Conservation (phyloP, 2,329 filamentous ascomycete species). For the Byssochlamys sp. region DNA sequence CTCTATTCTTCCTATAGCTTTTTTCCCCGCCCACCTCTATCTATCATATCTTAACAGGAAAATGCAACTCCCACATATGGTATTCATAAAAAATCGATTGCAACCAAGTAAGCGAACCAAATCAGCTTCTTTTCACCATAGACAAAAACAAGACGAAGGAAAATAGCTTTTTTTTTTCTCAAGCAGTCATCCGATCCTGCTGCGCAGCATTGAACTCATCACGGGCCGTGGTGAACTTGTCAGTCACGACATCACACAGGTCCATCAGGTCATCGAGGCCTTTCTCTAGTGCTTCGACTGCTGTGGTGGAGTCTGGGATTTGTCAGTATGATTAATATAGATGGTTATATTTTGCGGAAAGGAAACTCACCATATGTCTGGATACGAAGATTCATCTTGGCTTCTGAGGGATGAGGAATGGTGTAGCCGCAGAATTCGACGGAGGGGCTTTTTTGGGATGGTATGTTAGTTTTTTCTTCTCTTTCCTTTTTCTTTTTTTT, state of each 20-base stretch:
- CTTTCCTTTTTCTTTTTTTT: neutral
- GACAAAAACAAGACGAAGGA: neutral
- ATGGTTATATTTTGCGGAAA: neutral
- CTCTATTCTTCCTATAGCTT: neutral
- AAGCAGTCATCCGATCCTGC: constrained; percentile 26
- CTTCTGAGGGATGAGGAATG: constrained; percentile 90
- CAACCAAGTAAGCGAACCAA: neutral
- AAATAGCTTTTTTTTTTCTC: constrained; percentile 6
- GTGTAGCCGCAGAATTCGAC: constrained; percentile 98
- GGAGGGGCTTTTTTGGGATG: constrained; percentile 55
- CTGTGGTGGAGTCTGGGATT: constrained; percentile 61
- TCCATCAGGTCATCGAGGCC: constrained; percentile 81
- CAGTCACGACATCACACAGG: constrained; percentile 84
- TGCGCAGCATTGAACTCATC: constrained; percentile 47
- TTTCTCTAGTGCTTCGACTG: constrained; percentile 79
- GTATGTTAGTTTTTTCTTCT: constrained; percentile 4
- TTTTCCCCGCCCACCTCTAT: neutral
- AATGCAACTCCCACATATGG: constrained; percentile 16
- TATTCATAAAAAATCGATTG: constrained; percentile 8
- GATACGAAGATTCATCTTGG: constrained; percentile 93
- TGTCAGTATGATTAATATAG: neutral
- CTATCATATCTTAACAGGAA: constrained; percentile 1
- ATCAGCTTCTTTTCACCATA: neutral
- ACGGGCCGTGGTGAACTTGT: constrained; percentile 67
- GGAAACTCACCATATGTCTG: constrained; percentile 76